Percentiles rank a stretch among this genome's conserved stretches.
These are phyloP conservation scores for Xylariales sp. DNA, from an alignment of 2,329 filamentous ascomycete genomes.

Conservation along the genomic window DNA sequence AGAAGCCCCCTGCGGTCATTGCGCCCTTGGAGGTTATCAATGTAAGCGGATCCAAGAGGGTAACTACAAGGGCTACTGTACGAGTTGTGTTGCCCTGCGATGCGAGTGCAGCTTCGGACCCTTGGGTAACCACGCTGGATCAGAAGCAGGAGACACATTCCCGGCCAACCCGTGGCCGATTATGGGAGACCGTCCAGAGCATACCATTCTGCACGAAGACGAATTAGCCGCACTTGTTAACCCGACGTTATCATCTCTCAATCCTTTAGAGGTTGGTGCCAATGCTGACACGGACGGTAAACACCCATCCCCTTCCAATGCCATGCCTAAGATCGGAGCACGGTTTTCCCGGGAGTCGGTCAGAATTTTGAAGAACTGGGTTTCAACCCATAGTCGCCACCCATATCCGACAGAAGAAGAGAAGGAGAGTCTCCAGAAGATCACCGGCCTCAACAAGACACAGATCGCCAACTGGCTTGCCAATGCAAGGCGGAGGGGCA, in stretches of 20 bases:
- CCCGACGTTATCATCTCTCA: slow-evolving; percentile 12
- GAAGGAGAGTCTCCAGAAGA: slow-evolving; percentile 71
- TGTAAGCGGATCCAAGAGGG: slow-evolving; percentile 59
- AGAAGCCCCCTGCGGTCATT: slow-evolving; percentile 47
- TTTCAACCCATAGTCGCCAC: slow-evolving; percentile 72
- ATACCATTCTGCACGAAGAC: slow-evolving; percentile 34
- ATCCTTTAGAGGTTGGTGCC: slow-evolving; percentile 14
- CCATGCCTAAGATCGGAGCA: slow-evolving; percentile 59
- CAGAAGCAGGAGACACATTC: slow-evolving; percentile 31
- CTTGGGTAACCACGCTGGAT: slow-evolving; percentile 27
- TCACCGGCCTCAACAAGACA: slow-evolving; percentile 74
- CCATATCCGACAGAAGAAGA: slow-evolving; percentile 87
- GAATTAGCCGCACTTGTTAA: slow-evolving; percentile 19
- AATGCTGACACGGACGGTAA: slow-evolving; percentile 19
- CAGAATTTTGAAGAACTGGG: slow-evolving; percentile 78
- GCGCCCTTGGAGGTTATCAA: slow-evolving; percentile 46
- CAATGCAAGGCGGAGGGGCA: slow-evolving; percentile 79
- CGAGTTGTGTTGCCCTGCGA: slow-evolving; percentile 56
- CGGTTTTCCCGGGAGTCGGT: slow-evolving; percentile 78
- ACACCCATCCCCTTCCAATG: slow-evolving; percentile 22
- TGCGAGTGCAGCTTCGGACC: slow-evolving; percentile 53
- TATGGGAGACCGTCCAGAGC: slow-evolving; percentile 38
- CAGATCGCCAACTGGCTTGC: slow-evolving; percentile 93
- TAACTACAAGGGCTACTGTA: slow-evolving; percentile 56
- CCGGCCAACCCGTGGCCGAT: slow-evolving; percentile 42